Evolutionary conservation across 768 basidiomycete genomes (phyloP).

Genomic region (Sporobolomyces phaffii): DNA sequence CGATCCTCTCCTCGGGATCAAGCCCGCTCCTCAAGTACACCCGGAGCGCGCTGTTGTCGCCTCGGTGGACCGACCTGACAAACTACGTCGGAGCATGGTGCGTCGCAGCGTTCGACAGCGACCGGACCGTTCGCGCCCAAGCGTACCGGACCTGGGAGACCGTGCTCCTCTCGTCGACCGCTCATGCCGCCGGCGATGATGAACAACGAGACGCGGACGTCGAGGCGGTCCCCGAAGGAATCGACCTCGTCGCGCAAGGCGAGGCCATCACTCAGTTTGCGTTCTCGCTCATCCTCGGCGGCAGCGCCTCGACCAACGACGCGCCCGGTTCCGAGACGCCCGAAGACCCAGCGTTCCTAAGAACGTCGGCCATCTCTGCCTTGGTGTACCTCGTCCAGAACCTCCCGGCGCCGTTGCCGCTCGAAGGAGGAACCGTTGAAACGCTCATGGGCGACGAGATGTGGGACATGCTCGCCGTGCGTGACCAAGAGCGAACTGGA

Average conservation of each 20-base stretch:
- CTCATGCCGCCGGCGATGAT: not conserved
- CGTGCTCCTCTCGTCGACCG: too few relatives aligned
- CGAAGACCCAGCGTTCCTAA: constrained; percentile 28
- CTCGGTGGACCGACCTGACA: constrained; percentile 52
- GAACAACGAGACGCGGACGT: not conserved
- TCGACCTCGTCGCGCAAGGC: constrained; percentile 25
- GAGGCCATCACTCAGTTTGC: constrained; percentile 23
- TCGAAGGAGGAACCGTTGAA: not conserved
- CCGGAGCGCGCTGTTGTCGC: constrained; percentile 53
- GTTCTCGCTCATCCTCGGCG: constrained; percentile 16
- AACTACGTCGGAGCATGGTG: constrained; percentile 68
- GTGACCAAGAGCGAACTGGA: not conserved
- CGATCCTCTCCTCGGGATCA: constrained; percentile 55
- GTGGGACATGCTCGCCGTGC: constrained; percentile 16
- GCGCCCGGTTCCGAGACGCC: not conserved
- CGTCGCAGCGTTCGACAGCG: constrained; percentile 64
- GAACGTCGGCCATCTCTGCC: constrained; percentile 25
- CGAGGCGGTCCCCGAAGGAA: constrained; percentile 8
- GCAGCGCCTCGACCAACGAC: not conserved
- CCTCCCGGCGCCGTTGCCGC: constrained; percentile 22
- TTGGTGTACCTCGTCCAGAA: constrained; percentile 23
- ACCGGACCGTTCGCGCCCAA: constrained; percentile 55
- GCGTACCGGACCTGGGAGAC: constrained; percentile 46
- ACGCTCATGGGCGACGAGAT: constrained; percentile 13
- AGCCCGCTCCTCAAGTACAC: constrained; percentile 49